phyloP scores from a whole-genome alignment of 805 yeast genomes.

The Yamadazyma laniorum region DNA sequence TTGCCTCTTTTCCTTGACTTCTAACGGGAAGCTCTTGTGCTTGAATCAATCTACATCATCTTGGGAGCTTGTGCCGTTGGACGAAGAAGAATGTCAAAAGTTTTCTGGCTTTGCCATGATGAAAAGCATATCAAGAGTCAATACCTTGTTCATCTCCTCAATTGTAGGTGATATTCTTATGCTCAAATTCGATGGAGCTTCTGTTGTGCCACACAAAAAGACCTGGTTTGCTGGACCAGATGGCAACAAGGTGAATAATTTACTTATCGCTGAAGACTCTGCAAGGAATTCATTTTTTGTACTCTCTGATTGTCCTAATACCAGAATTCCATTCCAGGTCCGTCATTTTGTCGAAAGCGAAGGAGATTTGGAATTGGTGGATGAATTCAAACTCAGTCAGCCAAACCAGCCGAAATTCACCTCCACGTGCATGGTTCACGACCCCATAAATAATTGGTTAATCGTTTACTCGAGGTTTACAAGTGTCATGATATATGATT shows the following conservation, averaged over 20 bases:
- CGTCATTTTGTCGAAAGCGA: constrained; percentile 28
- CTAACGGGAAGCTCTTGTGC: constrained; percentile 52
- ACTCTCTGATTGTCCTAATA: constrained; percentile 67
- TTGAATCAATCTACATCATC: constrained; percentile 17
- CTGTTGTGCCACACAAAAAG: constrained; percentile 19
- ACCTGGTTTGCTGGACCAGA: constrained; percentile 22
- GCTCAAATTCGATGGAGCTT: constrained; percentile 22
- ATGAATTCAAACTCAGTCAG: constrained; percentile 29
- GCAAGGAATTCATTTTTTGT: constrained; percentile 22
- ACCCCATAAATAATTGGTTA: constrained; percentile 37
- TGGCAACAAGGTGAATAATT: constrained; percentile 50
- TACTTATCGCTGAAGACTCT: constrained; percentile 29
- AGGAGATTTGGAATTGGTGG: constrained; percentile 20
- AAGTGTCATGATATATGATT: constrained; percentile 55
- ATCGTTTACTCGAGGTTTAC: constrained; percentile 74
- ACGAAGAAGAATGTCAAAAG: constrained; percentile 16
- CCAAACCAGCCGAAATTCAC: constrained; percentile 51
- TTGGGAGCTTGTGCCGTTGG: constrained; percentile 23
- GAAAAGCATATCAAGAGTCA: constrained; percentile 36
- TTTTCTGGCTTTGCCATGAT: constrained; percentile 43
- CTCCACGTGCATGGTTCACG: constrained; percentile 54
- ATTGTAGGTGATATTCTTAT: constrained; percentile 43
- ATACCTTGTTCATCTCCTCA: constrained; percentile 25
- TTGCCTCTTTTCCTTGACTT: constrained; percentile 51
- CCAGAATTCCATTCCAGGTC: constrained; percentile 50